Evolutionary conservation across 1,284 basidiomycete genomes (phyloP).

Genomic region (Butyriboletus appendiculatus): DNA sequence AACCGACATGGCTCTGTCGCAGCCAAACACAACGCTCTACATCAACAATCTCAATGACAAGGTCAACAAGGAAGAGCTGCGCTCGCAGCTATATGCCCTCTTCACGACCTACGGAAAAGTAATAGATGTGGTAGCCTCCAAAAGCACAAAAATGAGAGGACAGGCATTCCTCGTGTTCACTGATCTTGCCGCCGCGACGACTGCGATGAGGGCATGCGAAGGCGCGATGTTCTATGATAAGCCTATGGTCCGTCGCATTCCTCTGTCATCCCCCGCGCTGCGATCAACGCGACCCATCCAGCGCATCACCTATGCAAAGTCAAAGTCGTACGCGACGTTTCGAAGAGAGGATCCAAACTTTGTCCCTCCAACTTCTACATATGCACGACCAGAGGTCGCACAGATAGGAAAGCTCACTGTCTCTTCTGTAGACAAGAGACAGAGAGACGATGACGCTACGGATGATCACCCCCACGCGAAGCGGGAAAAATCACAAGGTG

Average conservation of each 20-base stretch:
- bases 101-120: constrained; percentile 94
- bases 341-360: constrained; percentile 75
- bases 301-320: constrained; percentile 88
- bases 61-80: constrained; percentile 91
- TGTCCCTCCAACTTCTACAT: constrained; percentile 63
- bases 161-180: constrained; percentile 97
- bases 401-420: constrained; percentile 40
- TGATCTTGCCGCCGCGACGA: constrained; percentile 85
- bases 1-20: constrained; percentile 47
- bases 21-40: constrained; percentile 90
- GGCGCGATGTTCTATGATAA: constrained; percentile 95
- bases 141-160: constrained; percentile 85
- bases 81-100: constrained; percentile 81
- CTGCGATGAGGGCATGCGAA: constrained; percentile 87
- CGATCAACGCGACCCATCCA: constrained; percentile 35
- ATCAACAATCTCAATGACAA: constrained; percentile 95
- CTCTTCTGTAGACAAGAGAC: constrained; percentile 56
- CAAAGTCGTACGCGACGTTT: constrained; percentile 81
- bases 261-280: constrained; percentile 5
- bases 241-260: constrained; percentile 65
- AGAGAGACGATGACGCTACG: constrained; percentile 61
- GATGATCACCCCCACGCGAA: constrained; percentile 60
- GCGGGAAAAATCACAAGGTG: constrained; percentile 68
- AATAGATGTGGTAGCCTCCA: constrained; percentile 93
- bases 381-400: constrained; percentile 46